Evolutionary conservation across 1,139 yeast genomes (phyloP).

Genomic region (Geotrichum macrosporum): DNA sequence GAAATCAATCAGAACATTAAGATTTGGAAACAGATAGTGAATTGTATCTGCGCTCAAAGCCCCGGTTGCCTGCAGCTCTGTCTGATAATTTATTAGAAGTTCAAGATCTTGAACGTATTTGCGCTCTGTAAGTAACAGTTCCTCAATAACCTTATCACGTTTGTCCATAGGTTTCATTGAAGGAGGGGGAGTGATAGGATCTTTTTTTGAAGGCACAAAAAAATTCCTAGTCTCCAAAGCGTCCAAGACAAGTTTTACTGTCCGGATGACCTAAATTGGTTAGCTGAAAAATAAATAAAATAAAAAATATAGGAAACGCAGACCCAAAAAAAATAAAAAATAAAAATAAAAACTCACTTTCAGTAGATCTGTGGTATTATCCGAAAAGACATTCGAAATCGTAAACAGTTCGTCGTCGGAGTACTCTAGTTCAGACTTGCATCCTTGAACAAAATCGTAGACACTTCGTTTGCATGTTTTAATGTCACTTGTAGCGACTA

Average conservation of each 20-base stretch:
- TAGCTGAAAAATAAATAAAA: neutral
- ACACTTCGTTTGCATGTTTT: constrained; percentile 84
- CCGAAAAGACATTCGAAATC: constrained; percentile 82
- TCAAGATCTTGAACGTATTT: constrained; percentile 90
- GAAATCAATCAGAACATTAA: constrained; percentile 79
- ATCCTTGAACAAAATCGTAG: constrained; percentile 84
- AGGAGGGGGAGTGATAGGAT: constrained; percentile 11
- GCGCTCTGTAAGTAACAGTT: constrained; percentile 81
- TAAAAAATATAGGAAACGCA: neutral
- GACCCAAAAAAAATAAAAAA: neutral
- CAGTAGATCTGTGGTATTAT: constrained; percentile 70
- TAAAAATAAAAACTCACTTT: constrained; percentile 36
- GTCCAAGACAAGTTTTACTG: constrained; percentile 61
- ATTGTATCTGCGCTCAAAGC: constrained; percentile 73
- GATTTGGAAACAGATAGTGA: constrained; percentile 80
- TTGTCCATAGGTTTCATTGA: constrained; percentile 26
- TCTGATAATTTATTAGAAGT: constrained; percentile 59
- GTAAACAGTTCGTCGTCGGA: constrained; percentile 83
- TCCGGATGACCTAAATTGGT: constrained; percentile 49
- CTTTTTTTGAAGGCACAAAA: constrained; percentile 19
- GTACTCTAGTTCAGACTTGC: constrained; percentile 68
- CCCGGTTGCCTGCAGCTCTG: constrained; percentile 61
- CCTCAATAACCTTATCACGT: constrained; percentile 74
- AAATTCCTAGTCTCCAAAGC: constrained; percentile 29
- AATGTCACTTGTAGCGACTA: constrained; percentile 50